Evolutionary conservation across 129 eudicot genomes (phyloP), one percentile per base, ranked within the genome.

Genomic region (Arctium lappa): DNA sequence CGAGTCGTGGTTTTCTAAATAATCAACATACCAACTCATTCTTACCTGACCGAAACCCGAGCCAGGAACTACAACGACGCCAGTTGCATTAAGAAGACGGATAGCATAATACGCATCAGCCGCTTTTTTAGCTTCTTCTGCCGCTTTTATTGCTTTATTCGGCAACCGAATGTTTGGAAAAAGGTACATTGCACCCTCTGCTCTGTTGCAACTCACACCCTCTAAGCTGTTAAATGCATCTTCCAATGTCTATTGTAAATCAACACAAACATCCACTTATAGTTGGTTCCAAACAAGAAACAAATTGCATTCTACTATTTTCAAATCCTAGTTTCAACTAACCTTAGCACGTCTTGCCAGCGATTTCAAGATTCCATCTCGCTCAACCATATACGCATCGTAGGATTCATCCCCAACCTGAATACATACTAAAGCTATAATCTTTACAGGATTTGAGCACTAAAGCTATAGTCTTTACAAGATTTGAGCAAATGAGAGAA

Each of bases 391-490:
- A 82, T 88, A 95, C 7, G 85, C 79, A 72, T 93, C 97, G 11
- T 91, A 96, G 15, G 98, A 96, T 83, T 93, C 95, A 91, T 93
- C 99, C 81, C 99, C 97, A 40, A 87, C 99, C 98, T 94, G 87
- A 85, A 85, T 34, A 56, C 10, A 76, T 72, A 12, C 10, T 3
- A 39, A 79, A 18, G 71, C 18, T 22, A 8, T 33, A 33, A 33
- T 33, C 36, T 33, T 33, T 33, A 33, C 36, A 33, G 1, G 36
- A 33, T 33, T 33, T 33, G 36, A 33, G 36, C 1, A 33, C 11
- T 16, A 63, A 4, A 69, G 42, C 36, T 33, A 46, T 46, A 7
- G 8, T 42, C 9, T 10, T 8, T 4, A 46, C 0, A 46, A 15
- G 9, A 11, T 8, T 2, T 31, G 70, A 37, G 22, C 78, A 15